phyloP scores from a whole-genome alignment of 1,139 yeast genomes.

The Yamadazyma songkhlaensis region DNA sequence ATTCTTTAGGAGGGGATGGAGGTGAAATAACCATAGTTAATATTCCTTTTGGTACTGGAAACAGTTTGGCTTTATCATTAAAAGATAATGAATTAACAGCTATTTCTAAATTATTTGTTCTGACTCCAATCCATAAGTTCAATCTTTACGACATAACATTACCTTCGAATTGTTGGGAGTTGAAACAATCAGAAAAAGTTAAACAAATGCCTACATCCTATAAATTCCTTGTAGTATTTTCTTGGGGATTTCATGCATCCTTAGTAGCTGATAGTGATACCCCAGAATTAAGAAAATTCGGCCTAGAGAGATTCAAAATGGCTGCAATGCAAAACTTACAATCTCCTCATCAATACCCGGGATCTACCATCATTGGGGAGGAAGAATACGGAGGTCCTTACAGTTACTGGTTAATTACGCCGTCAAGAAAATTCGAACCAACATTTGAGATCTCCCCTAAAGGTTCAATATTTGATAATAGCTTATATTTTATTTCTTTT shows the following conservation, averaged over 20 bases:
- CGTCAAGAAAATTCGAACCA: constrained; percentile 63
- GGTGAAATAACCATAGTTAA: constrained; percentile 36
- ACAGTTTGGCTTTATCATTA: constrained; percentile 68
- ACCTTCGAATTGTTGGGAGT: constrained; percentile 42
- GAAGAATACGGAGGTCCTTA: constrained; percentile 36
- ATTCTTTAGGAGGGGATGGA: constrained; percentile 31
- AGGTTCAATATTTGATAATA: constrained; percentile 50
- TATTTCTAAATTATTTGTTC: constrained; percentile 38
- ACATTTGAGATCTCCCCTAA: constrained; percentile 71
- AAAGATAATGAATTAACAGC: constrained; percentile 38
- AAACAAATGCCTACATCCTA: constrained; percentile 19
- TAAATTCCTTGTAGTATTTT: constrained; percentile 63
- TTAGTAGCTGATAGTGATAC: constrained; percentile 78
- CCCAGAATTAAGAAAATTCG: constrained; percentile 61
- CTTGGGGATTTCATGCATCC: constrained; percentile 87
- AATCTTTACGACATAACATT: constrained; percentile 54
- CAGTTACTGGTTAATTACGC: constrained; percentile 66
- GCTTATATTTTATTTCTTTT: constrained; percentile 56
- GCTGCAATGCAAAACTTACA: constrained; percentile 62
- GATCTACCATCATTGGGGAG: constrained; percentile 23
- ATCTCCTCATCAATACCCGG: constrained; percentile 49
- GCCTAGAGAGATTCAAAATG: constrained; percentile 61
- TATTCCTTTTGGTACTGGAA: constrained; percentile 85
- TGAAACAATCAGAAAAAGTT: constrained; percentile 21
- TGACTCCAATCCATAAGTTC: constrained; percentile 34